Base-by-base conservation (phyloP, 1,139 yeast species). In the Candida sp. region DNA sequence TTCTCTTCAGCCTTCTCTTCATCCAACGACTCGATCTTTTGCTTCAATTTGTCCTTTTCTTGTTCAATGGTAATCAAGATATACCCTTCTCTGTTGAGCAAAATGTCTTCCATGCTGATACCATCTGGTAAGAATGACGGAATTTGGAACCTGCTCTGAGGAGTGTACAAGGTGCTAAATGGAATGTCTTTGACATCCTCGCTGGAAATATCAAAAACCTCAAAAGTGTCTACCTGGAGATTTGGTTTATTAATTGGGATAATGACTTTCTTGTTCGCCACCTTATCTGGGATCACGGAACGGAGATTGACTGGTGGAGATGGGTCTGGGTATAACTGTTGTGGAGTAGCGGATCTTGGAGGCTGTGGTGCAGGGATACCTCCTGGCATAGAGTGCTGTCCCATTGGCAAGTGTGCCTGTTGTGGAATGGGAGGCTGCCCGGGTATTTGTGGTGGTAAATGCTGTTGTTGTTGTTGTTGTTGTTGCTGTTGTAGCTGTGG, bases 81-180 rank as follows among this genome's bases (percentile, higher is more conserved):
- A 44, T 68, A 56, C 59, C 84, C 63, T 63, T 84, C 84, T 56
- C 81, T 75, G 34, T 81, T 76, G 46, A 79, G 79, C 44, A 79
- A 77, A 45, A 93, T 83, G n/a, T 83, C 85, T 45, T 79, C 81
- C 48, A 88, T 72, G 60, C 86, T 88, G 17, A 91, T 63, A 1
- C 96, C 94, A 40, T 78, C 74, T 0, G 98, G 98, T 60, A 84
- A 75, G 5, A 91, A 65, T 11, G 94, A 82, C 0, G 98, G 97
- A 44, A 86, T 79, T 48, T 85, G 80, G 11, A 84, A 71, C 54
- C 86, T 75, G 42, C 88, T 81, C 57, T 83, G 83, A 7, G 88
- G 80, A 42, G 79, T 69, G 49, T 78, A 78, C 28, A 88, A 72
- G 6, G 78, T 72, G 28, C 77, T 81, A 65, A 82, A 90, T 4